These are phyloP conservation scores for Xylaria acuta DNA, from an alignment of 495 filamentous ascomycete species.

Conservation along the genomic window DNA sequence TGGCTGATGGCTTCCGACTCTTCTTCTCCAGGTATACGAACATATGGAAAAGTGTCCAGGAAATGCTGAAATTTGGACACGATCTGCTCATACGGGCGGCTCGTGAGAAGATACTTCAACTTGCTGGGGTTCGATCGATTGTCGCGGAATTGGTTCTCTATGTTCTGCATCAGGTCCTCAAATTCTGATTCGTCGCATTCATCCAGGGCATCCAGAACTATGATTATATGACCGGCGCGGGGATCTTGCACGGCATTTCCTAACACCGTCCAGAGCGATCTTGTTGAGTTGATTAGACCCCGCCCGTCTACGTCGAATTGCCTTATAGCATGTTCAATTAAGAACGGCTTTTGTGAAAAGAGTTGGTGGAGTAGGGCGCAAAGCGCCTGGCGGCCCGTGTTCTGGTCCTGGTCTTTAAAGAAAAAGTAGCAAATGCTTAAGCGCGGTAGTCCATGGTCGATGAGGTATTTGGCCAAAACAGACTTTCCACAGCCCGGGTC, in stretches of 20 bases:
- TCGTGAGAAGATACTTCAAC: constrained; percentile 58
- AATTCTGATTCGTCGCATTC: constrained; percentile 39
- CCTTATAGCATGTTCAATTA: constrained; percentile 42
- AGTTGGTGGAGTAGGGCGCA: constrained; percentile 58
- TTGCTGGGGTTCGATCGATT: constrained; percentile 15
- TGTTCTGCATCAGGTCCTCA: constrained; percentile 23
- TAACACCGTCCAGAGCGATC: constrained; percentile 53
- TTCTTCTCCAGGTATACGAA: constrained; percentile 50
- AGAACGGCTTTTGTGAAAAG: constrained; percentile 39
- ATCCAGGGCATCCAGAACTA: constrained; percentile 58
- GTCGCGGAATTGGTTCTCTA: constrained; percentile 29
- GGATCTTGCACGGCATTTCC: constrained; percentile 38
- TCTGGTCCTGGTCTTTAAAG: constrained; percentile 62
- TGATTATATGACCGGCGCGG: constrained; percentile 54
- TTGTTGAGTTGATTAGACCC: constrained; percentile 41
- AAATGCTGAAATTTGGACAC: constrained; percentile 37
- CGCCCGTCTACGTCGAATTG: constrained; percentile 34
- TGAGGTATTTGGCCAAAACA: constrained; percentile 53
- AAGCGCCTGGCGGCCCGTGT: constrained; percentile 45
- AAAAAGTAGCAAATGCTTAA: constrained; percentile 60
- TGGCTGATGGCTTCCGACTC: constrained; percentile 46
- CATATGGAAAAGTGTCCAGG: constrained; percentile 34
- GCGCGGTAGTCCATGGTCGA: constrained; percentile 43
- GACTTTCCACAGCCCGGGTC: constrained; percentile 65
- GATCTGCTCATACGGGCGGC: constrained; percentile 55